Evolutionary conservation across 805 yeast species (phyloP).

Genomic region (Schwanniomyces sp.): DNA sequence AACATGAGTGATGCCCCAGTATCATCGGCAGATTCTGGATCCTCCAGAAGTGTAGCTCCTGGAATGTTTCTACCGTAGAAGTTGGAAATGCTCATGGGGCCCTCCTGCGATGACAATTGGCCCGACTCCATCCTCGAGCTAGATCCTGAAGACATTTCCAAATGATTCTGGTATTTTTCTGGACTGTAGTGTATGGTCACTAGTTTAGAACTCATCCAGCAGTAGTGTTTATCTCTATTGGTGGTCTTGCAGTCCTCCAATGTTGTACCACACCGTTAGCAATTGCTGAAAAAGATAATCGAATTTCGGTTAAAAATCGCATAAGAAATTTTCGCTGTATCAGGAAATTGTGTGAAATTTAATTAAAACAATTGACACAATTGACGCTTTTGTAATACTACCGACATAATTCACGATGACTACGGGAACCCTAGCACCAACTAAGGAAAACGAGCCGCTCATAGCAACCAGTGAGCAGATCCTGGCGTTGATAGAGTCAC

Average conservation of each 20-base stretch:
- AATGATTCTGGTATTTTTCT: constrained; percentile 3
- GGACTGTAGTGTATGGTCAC: constrained; percentile 11
- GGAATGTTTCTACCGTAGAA: not conserved
- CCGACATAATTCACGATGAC: constrained; percentile 20
- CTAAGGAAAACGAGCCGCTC: constrained; percentile 27
- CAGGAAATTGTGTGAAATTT: not conserved
- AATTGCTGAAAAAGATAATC: constrained; percentile 1
- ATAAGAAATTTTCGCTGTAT: not conserved
- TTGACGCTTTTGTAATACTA: not conserved
- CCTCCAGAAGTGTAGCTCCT: not conserved
- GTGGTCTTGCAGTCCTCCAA: not conserved
- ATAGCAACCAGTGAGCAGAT: constrained; percentile 29
- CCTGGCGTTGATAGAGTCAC: constrained; percentile 55
- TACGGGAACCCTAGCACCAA: constrained; percentile 22
- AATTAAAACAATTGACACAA: not conserved
- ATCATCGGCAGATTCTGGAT: not conserved
- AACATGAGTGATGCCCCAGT: not conserved
- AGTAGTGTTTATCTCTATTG: not conserved
- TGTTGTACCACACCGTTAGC: not conserved
- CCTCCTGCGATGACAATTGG: not conserved
- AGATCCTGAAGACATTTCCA: not conserved
- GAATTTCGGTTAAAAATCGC: not conserved
- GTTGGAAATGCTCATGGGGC: not conserved
- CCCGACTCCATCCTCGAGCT: not conserved
- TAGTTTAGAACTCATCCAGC: constrained; percentile 6